phyloP scores from a whole-genome alignment of 805 yeast genomes.

The Suhomyces prunicola region DNA sequence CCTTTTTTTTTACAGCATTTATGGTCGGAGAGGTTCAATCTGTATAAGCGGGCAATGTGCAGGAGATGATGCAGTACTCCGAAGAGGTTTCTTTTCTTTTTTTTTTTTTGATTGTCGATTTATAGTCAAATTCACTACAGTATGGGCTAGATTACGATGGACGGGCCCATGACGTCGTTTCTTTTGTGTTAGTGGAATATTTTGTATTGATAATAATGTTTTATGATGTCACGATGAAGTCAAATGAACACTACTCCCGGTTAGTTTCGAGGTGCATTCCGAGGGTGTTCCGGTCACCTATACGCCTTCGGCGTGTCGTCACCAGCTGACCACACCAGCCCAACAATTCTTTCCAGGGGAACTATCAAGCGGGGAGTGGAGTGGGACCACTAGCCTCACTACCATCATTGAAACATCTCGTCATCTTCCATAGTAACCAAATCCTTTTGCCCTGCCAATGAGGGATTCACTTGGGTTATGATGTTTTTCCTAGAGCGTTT shows the following conservation, averaged over 20 bases:
- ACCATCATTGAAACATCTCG: background rate
- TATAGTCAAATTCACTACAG: background rate
- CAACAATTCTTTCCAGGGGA: background rate
- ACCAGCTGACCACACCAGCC: background rate
- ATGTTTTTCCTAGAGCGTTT: background rate
- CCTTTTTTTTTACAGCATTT: background rate
- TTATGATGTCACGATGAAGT: constrained; percentile 8
- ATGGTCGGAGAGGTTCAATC: background rate
- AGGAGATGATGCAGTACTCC: constrained; percentile 1
- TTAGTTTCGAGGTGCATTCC: background rate
- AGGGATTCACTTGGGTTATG: background rate
- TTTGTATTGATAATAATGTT: background rate
- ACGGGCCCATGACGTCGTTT: constrained; percentile 3
- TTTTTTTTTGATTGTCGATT: background rate
- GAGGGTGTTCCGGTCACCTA: background rate
- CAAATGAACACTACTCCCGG: background rate
- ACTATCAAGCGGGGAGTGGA: background rate
- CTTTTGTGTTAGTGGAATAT: background rate
- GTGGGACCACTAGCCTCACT: background rate
- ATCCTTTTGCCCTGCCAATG: background rate
- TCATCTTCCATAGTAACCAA: background rate
- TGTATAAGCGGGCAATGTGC: background rate
- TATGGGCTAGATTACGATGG: background rate
- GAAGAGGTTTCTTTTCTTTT: constrained; percentile 2
- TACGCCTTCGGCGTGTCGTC: background rate